These are phyloP conservation scores for Bassia scoparia DNA, from an alignment of 148 eudicot species.

Conservation along the genomic window DNA sequence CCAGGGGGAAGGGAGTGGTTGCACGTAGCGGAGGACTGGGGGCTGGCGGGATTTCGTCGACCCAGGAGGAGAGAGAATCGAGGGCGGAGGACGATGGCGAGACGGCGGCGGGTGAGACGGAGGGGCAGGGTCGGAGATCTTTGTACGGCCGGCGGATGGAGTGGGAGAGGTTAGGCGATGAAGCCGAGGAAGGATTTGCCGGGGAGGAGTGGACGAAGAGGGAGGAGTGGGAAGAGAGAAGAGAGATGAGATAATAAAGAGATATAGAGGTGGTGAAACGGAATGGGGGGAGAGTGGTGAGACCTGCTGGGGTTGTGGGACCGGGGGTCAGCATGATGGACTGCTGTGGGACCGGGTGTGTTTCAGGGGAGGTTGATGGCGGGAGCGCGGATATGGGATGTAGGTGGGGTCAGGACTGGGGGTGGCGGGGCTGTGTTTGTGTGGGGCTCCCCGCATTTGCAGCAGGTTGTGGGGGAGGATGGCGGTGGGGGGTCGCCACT, in stretches of 20 bases:
- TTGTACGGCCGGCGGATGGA: constrained; percentile 51
- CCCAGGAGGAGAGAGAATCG: constrained; percentile 30
- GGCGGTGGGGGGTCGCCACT: not conserved
- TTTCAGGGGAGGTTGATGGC: constrained; percentile 65
- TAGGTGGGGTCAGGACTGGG: constrained; percentile 30
- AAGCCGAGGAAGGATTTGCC: constrained; percentile 68
- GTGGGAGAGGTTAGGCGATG: constrained; percentile 58
- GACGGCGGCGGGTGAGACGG: too few relatives aligned
- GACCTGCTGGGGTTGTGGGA: constrained; percentile 54
- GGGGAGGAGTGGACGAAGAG: constrained; percentile 45
- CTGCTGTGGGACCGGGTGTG: constrained; percentile 41
- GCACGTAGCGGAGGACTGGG: constrained; percentile 60
- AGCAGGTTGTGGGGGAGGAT: constrained; percentile 40
- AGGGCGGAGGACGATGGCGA: constrained; percentile 33
- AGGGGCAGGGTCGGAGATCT: constrained; percentile 72
- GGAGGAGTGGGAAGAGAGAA: constrained; percentile 48
- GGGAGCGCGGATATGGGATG: constrained; percentile 75
- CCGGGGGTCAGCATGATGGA: constrained; percentile 73
- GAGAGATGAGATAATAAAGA: too few relatives aligned
- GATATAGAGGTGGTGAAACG: constrained; percentile 59
- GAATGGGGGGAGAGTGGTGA: constrained; percentile 52
- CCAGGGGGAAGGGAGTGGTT: constrained; percentile 66
- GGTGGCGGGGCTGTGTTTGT: constrained; percentile 47
- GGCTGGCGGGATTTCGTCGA: constrained; percentile 66
- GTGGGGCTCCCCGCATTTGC: constrained; percentile 72